Percentiles rank a stretch among this genome's conserved stretches.
Evolutionary conservation across 805 yeast genomes (phyloP).

Genomic region (Candida nitratophila): DNA sequence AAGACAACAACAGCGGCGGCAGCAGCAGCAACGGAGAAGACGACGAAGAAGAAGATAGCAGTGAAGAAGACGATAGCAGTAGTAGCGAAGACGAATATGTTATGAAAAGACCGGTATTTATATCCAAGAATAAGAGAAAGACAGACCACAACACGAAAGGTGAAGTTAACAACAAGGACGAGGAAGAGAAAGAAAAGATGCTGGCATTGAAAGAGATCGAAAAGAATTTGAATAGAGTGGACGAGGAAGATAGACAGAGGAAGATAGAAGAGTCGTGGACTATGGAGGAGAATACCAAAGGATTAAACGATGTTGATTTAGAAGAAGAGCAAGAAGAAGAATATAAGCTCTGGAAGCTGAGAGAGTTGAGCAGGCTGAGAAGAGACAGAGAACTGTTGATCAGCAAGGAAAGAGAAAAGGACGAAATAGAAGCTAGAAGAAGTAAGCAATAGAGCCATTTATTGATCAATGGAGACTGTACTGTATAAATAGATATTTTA

Average conservation of each 20-base stretch:
- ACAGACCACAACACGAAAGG: constrained; percentile 3
- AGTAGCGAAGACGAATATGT: neutral
- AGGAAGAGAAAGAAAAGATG: constrained; percentile 8
- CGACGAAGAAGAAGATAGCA: neutral
- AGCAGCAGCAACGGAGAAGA: neutral
- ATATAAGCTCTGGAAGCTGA: constrained; percentile 23
- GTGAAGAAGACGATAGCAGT: neutral
- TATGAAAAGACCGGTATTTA: constrained; percentile 9
- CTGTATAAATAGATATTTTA: too few species aligned
- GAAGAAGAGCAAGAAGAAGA: constrained; percentile 41
- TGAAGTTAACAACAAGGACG: neutral
- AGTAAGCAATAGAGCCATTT: neutral
- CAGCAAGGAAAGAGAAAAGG: constrained; percentile 18
- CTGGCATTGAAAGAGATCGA: constrained; percentile 17
- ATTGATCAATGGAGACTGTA: too few species aligned
- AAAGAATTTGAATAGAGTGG: constrained; percentile 14
- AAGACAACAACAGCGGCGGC: neutral
- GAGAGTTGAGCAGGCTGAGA: constrained; percentile 26
- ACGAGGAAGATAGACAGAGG: constrained; percentile 16
- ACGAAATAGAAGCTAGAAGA: constrained; percentile 9
- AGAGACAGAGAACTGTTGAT: constrained; percentile 21
- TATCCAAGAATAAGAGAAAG: constrained; percentile 14
- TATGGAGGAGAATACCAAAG: constrained; percentile 20
- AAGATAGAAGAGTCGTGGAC: constrained; percentile 11
- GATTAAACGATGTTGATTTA: constrained; percentile 55